Conservation (phyloP, 768 basidiomycete species). For the Lentinula guzmanii region DNA sequence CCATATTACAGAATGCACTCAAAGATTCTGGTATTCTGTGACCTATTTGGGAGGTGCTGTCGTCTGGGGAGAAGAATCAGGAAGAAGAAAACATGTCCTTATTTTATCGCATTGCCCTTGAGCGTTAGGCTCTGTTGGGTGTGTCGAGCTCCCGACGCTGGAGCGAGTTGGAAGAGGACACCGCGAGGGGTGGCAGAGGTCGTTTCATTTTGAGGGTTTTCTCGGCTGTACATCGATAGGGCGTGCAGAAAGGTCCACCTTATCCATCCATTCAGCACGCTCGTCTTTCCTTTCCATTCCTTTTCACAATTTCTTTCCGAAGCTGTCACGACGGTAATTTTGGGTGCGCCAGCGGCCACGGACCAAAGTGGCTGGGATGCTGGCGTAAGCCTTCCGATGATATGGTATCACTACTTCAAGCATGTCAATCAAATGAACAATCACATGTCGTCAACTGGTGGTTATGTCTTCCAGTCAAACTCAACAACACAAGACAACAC, state of each 20-base stretch:
- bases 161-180: neutral
- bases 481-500: neutral
- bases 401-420: neutral
- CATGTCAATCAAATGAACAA: neutral
- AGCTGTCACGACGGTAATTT: neutral
- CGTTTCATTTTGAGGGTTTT: neutral
- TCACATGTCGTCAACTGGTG: neutral
- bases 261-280: neutral
- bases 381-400: neutral
- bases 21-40: slow-evolving; percentile 75
- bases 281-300: neutral
- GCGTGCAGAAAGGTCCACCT: neutral
- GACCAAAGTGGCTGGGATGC: neutral
- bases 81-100: neutral
- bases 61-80: neutral
- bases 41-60: neutral
- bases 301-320: neutral
- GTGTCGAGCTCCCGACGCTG: neutral
- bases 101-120: neutral
- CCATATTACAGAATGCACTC: slow-evolving; percentile 77
- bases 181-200: neutral
- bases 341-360: neutral
- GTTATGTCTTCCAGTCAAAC: neutral
- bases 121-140: neutral
- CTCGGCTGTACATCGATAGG: neutral